Evolutionary conservation across 768 basidiomycete species (phyloP).

Genomic region (Lepiota venenata): DNA sequence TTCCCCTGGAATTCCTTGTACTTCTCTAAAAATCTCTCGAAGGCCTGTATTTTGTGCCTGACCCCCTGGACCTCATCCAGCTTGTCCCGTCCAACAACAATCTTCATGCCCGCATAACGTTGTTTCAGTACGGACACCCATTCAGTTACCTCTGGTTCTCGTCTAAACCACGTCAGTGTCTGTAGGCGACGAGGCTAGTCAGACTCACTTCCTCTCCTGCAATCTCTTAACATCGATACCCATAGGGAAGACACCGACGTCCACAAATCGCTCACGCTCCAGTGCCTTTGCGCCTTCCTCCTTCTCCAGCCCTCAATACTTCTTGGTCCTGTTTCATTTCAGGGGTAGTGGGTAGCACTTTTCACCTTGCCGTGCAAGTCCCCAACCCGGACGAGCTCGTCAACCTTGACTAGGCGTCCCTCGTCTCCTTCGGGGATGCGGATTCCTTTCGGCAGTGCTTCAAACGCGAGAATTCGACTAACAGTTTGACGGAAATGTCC

Average conservation of each 20-base stretch:
- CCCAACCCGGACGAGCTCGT: constrained; percentile 11
- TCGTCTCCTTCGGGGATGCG: constrained; percentile 45
- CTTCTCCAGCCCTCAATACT: constrained; percentile 10
- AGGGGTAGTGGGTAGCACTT: background rate
- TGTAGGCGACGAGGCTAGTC: background rate
- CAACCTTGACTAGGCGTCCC: constrained; percentile 17
- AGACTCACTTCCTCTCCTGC: constrained; percentile 56
- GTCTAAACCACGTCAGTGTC: constrained; percentile 31
- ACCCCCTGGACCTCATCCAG: constrained; percentile 88
- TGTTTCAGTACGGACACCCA: constrained; percentile 81
- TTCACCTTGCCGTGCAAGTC: constrained; percentile 13
- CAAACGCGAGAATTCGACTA: constrained; percentile 71
- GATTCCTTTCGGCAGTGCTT: constrained; percentile 82
- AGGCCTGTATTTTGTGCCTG: constrained; percentile 78
- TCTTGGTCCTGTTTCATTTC: background rate
- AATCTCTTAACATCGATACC: constrained; percentile 78
- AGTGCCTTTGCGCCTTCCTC: constrained; percentile 26
- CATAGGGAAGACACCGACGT: constrained; percentile 88
- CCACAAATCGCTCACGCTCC: constrained; percentile 62
- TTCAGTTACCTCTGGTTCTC: constrained; percentile 73
- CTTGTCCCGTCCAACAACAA: constrained; percentile 87
- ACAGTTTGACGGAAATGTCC: constrained; percentile 88
- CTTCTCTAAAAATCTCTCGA: constrained; percentile 77
- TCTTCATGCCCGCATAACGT: constrained; percentile 82
- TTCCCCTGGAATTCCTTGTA: constrained; percentile 80